Conservation (phyloP, 139 green algal species). For the Coccomyxa sp. region DNA sequence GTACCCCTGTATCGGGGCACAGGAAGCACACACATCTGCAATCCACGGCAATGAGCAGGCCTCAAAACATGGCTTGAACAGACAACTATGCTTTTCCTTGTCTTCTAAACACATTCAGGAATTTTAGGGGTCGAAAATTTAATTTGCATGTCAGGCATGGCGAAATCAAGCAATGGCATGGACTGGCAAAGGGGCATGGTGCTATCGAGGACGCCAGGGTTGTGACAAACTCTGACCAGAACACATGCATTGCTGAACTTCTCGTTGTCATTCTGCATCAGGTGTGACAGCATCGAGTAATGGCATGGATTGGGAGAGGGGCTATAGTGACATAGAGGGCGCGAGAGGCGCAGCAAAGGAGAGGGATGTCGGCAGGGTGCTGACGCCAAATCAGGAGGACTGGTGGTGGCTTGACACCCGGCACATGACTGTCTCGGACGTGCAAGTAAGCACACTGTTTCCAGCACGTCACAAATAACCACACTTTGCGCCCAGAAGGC, state of each 20-base stretch:
- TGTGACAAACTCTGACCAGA: too few relatives aligned
- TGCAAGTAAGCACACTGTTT: slow-evolving; percentile 56
- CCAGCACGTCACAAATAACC: not conserved
- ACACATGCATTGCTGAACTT: too few relatives aligned
- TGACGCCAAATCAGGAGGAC: slow-evolving; percentile 66
- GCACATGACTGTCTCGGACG: slow-evolving; percentile 76
- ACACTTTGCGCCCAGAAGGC: not conserved
- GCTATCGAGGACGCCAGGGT: too few relatives aligned
- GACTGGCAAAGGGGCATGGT: too few relatives aligned
- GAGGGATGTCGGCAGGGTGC: slow-evolving; percentile 57
- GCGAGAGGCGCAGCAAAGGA: slow-evolving; percentile 27
- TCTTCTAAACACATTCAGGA: too few relatives aligned
- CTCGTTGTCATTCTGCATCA: too few relatives aligned
- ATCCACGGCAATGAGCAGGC: not conserved
- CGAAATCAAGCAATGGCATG: not conserved
- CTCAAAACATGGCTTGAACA: too few relatives aligned
- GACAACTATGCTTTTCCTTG: too few relatives aligned
- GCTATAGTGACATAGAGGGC: slow-evolving; percentile 40
- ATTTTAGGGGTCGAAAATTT: too few relatives aligned
- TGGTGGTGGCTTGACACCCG: slow-evolving; percentile 93
- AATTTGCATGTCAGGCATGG: not conserved
- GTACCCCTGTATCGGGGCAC: not conserved
- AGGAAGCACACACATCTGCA: not conserved
- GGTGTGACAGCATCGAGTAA: slow-evolving; percentile 64
- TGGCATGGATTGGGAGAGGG: slow-evolving; percentile 66